phyloP scores from a whole-genome alignment of 2,329 filamentous ascomycete species.

The Sporothrix euskadiensis region DNA sequence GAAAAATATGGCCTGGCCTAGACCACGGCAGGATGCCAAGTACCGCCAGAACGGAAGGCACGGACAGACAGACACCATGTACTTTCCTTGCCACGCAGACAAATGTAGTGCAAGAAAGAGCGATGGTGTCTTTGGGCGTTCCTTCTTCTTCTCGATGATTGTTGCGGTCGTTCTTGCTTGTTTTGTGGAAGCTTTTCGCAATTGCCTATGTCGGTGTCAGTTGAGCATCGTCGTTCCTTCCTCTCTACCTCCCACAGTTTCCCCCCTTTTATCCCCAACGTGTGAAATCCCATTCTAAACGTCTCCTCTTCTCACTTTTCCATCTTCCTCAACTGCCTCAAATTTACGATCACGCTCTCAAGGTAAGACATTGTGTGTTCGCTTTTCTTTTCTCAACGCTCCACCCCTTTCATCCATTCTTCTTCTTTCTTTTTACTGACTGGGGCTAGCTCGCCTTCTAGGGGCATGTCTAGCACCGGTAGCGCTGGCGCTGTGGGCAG shows the following conservation, averaged over 20 bases:
- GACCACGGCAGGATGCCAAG: not conserved
- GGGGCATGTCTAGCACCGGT: not conserved
- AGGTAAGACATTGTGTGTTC: not conserved
- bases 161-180: not conserved
- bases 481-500: not conserved
- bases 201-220: not conserved
- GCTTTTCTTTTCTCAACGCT: not conserved
- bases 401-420: not conserved
- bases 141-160: not conserved
- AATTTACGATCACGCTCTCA: not conserved
- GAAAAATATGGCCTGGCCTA: not conserved
- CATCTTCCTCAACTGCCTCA: not conserved
- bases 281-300: not conserved
- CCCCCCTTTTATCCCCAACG: not conserved
- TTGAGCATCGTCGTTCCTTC: not conserved
- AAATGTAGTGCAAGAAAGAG: not conserved
- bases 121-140: not conserved
- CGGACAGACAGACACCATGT: not conserved
- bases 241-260: not conserved
- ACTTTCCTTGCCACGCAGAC: not conserved
- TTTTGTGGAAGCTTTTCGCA: not conserved
- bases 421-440: not conserved
- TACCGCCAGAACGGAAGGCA: not conserved
- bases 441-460: conserved; percentile 1
- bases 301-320: not conserved